These are phyloP conservation scores for Xylaria arbuscula DNA, from an alignment of 2,329 filamentous ascomycete genomes.

Conservation along the genomic window DNA sequence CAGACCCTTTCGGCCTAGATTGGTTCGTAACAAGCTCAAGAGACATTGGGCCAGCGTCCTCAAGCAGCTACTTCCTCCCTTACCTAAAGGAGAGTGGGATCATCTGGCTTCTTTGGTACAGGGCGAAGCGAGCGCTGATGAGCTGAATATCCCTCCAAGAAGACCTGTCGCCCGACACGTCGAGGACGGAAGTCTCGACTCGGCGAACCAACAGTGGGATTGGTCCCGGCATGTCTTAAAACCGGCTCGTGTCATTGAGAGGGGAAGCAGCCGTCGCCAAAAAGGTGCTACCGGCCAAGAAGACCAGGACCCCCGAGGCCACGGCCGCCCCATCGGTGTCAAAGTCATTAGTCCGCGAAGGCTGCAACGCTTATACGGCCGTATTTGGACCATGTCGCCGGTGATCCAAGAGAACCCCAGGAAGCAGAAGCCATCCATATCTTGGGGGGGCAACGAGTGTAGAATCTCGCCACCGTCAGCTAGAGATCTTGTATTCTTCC, in stretches of 20 bases:
- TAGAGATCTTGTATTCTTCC: conserved; percentile 60
- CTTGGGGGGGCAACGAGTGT: conserved; percentile 58
- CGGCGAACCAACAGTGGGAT: conserved; percentile 49
- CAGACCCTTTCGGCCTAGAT: conserved; percentile 54
- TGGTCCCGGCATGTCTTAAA: conserved; percentile 58
- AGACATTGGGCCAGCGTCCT: conserved; percentile 61
- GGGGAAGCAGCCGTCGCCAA: conserved; percentile 49
- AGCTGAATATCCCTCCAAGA: conserved; percentile 55
- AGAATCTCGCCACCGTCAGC: conserved; percentile 48
- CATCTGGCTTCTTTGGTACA: conserved; percentile 59
- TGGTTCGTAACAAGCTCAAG: conserved; percentile 57
- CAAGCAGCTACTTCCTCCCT: conserved; percentile 64
- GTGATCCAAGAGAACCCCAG: conserved; percentile 52
- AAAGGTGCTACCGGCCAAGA: conserved; percentile 53
- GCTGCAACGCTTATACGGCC: conserved; percentile 58
- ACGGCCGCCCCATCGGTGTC: conserved; percentile 49
- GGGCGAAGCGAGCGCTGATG: conserved; percentile 53
- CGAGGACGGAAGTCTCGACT: not conserved
- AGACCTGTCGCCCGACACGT: conserved; percentile 48
- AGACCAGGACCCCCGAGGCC: conserved; percentile 52
- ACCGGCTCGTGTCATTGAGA: conserved; percentile 55
- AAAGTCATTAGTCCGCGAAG: conserved; percentile 54
- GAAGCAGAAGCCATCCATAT: conserved; percentile 50
- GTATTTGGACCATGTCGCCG: conserved; percentile 46
- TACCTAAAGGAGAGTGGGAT: conserved; percentile 67